phyloP scores from a whole-genome alignment of 345 rosid species.

The Salix brachista region DNA sequence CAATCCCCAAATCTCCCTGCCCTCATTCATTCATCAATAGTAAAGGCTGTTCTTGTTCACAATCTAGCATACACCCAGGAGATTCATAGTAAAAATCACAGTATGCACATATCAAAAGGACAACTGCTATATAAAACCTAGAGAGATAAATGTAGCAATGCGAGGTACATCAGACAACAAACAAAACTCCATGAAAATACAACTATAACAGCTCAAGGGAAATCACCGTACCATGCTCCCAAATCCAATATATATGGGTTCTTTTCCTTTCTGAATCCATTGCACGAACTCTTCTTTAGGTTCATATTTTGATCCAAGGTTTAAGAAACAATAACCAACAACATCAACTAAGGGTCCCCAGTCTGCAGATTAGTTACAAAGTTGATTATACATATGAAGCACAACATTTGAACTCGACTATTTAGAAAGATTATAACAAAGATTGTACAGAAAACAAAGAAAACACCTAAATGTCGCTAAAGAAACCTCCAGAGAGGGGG shows the following conservation, averaged over 20 bases:
- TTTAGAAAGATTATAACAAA: not conserved
- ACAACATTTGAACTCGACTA: slow-evolving; percentile 1
- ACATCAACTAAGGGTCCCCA: slow-evolving; percentile 95
- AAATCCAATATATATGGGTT: slow-evolving; percentile 88
- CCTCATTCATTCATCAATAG: not conserved
- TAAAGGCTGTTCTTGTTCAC: not conserved
- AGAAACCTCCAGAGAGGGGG: not conserved
- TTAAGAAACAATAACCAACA: slow-evolving; percentile 91
- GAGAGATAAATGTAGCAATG: not conserved
- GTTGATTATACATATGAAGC: slow-evolving; percentile 9
- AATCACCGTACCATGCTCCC: slow-evolving; percentile 87
- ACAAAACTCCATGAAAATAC: not conserved
- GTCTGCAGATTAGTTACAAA: slow-evolving; percentile 48
- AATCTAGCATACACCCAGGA: not conserved
- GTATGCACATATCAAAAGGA: not conserved
- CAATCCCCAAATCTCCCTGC: not conserved
- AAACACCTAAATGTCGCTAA: slow-evolving; percentile 1
- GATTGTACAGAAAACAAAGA: not conserved
- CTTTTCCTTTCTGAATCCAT: slow-evolving; percentile 76
- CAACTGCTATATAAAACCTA: not conserved
- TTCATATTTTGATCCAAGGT: slow-evolving; percentile 76
- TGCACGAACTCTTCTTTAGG: slow-evolving; percentile 57
- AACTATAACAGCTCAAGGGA: not conserved
- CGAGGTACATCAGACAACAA: not conserved
- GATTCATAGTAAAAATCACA: not conserved